Conservation (phyloP, 179 eudicot genomes). For the Spinacia oleracea region DNA sequence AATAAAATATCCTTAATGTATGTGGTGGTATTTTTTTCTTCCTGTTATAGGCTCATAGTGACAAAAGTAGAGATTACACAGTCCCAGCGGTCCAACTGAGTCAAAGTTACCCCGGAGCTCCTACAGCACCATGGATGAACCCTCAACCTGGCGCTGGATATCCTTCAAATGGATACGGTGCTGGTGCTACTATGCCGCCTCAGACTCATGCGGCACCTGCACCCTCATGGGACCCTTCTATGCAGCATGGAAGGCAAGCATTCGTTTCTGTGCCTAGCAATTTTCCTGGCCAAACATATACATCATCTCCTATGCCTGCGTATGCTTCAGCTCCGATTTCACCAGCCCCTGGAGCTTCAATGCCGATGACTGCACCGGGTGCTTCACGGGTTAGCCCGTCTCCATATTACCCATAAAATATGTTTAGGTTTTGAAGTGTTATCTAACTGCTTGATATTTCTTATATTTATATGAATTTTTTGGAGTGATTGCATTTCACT, state of each 20-base stretch:
- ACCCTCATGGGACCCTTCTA: slow-evolving; percentile 46
- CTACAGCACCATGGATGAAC: slow-evolving; percentile 46
- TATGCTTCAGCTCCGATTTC: slow-evolving; percentile 36
- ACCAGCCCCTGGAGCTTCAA: slow-evolving; percentile 18
- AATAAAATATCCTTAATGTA: not conserved
- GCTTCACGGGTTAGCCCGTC: slow-evolving; percentile 25
- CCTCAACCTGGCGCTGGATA: slow-evolving; percentile 40
- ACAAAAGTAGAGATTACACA: slow-evolving; percentile 70
- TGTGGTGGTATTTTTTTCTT: not conserved
- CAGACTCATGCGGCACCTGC: slow-evolving; percentile 29
- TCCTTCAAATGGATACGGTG: slow-evolving; percentile 35
- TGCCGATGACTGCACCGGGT: slow-evolving; percentile 21
- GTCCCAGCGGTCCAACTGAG: slow-evolving; percentile 42
- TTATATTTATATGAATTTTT: not conserved
- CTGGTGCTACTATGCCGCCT: slow-evolving; percentile 23
- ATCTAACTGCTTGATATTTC: not conserved
- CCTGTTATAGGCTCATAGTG: slow-evolving; percentile 52
- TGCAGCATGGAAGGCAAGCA: slow-evolving; percentile 38
- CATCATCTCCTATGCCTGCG: slow-evolving; percentile 32
- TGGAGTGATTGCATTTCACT: not conserved
- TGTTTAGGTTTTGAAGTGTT: not conserved
- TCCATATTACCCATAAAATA: slow-evolving; percentile 26
- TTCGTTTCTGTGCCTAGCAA: slow-evolving; percentile 46
- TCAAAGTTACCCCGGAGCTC: slow-evolving; percentile 33
- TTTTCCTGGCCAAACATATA: slow-evolving; percentile 48